Evolutionary conservation across 2,329 filamentous ascomycete species (phyloP).

Genomic region (Colletotrichum limetticola): DNA sequence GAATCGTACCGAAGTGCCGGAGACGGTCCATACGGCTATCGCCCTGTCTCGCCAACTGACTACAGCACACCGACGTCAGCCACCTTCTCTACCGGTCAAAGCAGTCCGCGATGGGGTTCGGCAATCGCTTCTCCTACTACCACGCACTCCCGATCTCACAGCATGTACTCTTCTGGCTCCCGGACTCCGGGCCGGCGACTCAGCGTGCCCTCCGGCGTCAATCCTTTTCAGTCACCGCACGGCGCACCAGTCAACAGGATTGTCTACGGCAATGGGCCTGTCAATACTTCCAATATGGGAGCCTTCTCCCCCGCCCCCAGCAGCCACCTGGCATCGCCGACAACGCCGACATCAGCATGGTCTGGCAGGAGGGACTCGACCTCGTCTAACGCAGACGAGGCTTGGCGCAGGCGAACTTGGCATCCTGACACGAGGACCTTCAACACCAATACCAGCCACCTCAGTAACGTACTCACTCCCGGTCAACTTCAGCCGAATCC

Average conservation of each 20-base stretch:
- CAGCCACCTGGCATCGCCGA: constrained; percentile 73
- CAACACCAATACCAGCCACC: constrained; percentile 71
- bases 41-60: constrained; percentile 75
- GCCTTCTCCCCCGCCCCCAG: constrained; percentile 67
- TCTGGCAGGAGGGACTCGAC: constrained; percentile 72
- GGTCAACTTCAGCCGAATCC: constrained; percentile 67
- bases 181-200: constrained; percentile 78
- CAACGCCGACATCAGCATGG: constrained; percentile 70
- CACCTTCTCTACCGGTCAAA: constrained; percentile 80
- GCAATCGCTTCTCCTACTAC: constrained; percentile 78
- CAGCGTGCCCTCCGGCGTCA: constrained; percentile 81
- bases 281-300: constrained; percentile 65
- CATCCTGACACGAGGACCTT: constrained; percentile 81
- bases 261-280: constrained; percentile 62
- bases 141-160: constrained; percentile 74
- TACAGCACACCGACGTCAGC: constrained; percentile 87
- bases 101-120: constrained; percentile 80
- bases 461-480: constrained; percentile 81
- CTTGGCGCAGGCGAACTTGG: constrained; percentile 88
- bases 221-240: constrained; percentile 78
- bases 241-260: constrained; percentile 66
- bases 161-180: constrained; percentile 73
- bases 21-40: constrained; percentile 73
- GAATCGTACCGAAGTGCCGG: constrained; percentile 76
- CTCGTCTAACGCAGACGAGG: constrained; percentile 73